Evolutionary conservation across 2,329 filamentous ascomycete species (phyloP).

Genomic region (Raffaelea deltoideospora): DNA sequence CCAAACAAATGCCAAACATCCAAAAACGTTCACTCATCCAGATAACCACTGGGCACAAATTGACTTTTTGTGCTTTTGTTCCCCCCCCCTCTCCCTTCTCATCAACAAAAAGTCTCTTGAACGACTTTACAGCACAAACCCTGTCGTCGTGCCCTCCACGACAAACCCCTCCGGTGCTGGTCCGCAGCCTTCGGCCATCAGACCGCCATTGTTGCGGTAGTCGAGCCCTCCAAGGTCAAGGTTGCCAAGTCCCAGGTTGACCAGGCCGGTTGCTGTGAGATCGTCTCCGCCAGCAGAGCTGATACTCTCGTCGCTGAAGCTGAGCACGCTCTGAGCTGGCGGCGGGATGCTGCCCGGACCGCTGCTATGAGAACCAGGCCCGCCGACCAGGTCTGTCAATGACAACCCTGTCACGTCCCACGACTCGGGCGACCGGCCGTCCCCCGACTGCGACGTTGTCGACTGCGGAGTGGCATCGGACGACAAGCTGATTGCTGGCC

Average conservation of each 20-base stretch:
- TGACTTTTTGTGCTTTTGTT: slow-evolving; percentile 32
- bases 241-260: slow-evolving; percentile 22
- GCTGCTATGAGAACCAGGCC: slow-evolving; percentile 2
- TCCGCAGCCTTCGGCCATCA: slow-evolving; percentile 7
- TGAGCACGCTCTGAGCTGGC: slow-evolving; percentile 36
- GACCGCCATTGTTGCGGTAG: slow-evolving; percentile 14
- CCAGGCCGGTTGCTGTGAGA: slow-evolving; percentile 27
- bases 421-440: slow-evolving; percentile 40
- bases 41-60: too few species aligned
- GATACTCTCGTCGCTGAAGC: slow-evolving; percentile 42
- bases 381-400: slow-evolving; percentile 27
- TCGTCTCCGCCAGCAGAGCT: slow-evolving; percentile 37
- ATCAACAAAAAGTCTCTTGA: too few species aligned
- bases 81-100: slow-evolving; percentile 27
- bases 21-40: too few species aligned
- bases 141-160: slow-evolving; percentile 28
- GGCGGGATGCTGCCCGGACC: slow-evolving; percentile 17
- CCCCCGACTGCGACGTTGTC: slow-evolving; percentile 16
- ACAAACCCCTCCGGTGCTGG: slow-evolving; percentile 13
- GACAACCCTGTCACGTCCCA: slow-evolving; percentile 39
- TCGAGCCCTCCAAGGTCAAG: slow-evolving; percentile 25
- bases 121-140: slow-evolving; percentile 8
- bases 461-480: slow-evolving; percentile 26
- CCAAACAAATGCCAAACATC: too few species aligned
- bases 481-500: slow-evolving; percentile 30